These are phyloP conservation scores for Stereum hirsutum DNA, from an alignment of 1,284 basidiomycete genomes.

Conservation along the genomic window DNA sequence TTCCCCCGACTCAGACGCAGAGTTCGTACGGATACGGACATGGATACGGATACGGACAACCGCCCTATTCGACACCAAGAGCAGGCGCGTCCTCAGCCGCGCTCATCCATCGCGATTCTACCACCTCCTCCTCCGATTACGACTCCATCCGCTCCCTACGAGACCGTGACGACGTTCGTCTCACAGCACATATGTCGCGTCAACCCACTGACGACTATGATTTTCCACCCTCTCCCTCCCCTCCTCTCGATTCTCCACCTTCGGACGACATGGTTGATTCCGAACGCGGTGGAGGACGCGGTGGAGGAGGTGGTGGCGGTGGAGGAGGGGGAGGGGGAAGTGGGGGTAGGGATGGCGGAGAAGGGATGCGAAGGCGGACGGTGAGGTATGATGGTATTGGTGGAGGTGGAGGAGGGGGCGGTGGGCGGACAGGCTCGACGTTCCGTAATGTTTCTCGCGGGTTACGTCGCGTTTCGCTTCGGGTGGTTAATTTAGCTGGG, in stretches of 20 bases:
- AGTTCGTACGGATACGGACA: not conserved
- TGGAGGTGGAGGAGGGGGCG: constrained; percentile 7
- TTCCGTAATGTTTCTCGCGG: constrained; percentile 50
- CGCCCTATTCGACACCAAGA: constrained; percentile 18
- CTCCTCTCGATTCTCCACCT: too few species aligned
- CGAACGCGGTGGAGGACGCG: constrained; percentile 20
- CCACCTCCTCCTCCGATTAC: constrained; percentile 13
- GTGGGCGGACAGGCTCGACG: constrained; percentile 43
- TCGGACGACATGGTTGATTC: constrained; percentile 14
- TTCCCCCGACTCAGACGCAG: constrained; percentile 8
- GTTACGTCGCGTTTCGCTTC: constrained; percentile 63
- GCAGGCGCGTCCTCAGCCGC: constrained; percentile 41
- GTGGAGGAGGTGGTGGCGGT: constrained; percentile 24
- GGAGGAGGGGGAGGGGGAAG: constrained; percentile 11
- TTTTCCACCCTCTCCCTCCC: too few species aligned
- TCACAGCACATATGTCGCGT: constrained; percentile 42
- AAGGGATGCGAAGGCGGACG: constrained; percentile 32
- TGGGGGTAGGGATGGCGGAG: constrained; percentile 31
- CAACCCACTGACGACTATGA: constrained; percentile 19
- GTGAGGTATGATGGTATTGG: constrained; percentile 28
- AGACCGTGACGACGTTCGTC: constrained; percentile 47
- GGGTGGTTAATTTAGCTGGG: constrained; percentile 78
- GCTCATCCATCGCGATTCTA: constrained; percentile 34
- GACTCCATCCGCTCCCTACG: not conserved
- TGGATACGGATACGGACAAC: not conserved